These are phyloP conservation scores for Meyerozyma athensensis DNA, from an alignment of 1,139 yeast species.

Conservation along the genomic window DNA sequence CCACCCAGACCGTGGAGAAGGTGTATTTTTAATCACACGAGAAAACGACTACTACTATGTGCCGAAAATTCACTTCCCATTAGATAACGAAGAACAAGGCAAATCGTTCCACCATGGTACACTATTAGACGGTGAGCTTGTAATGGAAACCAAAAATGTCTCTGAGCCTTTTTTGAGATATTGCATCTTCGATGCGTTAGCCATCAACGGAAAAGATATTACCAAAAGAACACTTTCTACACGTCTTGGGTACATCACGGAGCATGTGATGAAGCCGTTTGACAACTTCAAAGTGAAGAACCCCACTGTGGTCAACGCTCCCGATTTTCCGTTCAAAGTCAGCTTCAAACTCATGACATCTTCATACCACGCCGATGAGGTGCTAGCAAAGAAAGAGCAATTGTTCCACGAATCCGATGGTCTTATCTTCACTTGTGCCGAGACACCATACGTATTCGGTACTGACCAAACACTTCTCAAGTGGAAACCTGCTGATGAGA, in stretches of 20 bases:
- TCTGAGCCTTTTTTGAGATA: slow-evolving; percentile 55
- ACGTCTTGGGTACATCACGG: slow-evolving; percentile 83
- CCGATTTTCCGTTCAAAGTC: slow-evolving; percentile 76
- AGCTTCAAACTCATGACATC: slow-evolving; percentile 85
- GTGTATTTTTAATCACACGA: slow-evolving; percentile 72
- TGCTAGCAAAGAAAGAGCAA: slow-evolving; percentile 67
- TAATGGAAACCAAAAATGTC: slow-evolving; percentile 52
- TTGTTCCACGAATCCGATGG: slow-evolving; percentile 93
- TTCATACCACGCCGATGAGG: slow-evolving; percentile 71
- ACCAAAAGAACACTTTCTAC: slow-evolving; percentile 70
- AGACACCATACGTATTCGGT: slow-evolving; percentile 81
- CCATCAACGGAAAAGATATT: slow-evolving; percentile 70
- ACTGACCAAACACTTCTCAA: slow-evolving; percentile 79
- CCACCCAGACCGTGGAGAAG: slow-evolving; percentile 72
- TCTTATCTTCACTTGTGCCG: slow-evolving; percentile 86
- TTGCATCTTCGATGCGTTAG: slow-evolving; percentile 87
- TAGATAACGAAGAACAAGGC: slow-evolving; percentile 46
- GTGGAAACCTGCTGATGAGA: slow-evolving; percentile 98
- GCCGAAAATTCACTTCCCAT: slow-evolving; percentile 82
- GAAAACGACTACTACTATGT: slow-evolving; percentile 81
- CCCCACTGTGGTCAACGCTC: slow-evolving; percentile 67
- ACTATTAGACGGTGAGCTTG: slow-evolving; percentile 85
- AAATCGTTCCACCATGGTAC: slow-evolving; percentile 77
- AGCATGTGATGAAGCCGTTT: slow-evolving; percentile 78
- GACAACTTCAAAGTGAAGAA: slow-evolving; percentile 58